Base-by-base conservation (phyloP, 2,329 filamentous ascomycete genomes). In the Thielaviopsis euricoi region DNA sequence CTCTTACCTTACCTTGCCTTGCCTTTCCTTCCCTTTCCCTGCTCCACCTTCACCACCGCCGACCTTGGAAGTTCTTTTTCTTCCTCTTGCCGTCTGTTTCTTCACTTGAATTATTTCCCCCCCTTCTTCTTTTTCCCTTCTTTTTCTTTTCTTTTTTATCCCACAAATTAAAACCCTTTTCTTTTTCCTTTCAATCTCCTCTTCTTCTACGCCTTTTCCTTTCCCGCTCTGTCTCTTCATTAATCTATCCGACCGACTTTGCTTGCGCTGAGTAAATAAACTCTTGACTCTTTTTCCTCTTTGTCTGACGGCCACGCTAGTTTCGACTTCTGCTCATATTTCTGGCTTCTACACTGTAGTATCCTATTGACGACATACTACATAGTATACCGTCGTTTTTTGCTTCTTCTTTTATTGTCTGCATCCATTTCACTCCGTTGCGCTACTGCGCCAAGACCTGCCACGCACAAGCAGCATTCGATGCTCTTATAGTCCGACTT, bases 91-190 rank as follows among this genome's bases (percentile, higher is more conserved):
- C 26, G 19, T 15, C 26, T 17, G 10, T 29, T 29, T 17, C 5
- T 22, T 23, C 37, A 13, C 25, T 22, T 17, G 23, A 15, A 13
- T 13, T 50, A 22, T 57, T 57, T 46, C 7, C 56, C 52, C 57
- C 56, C 51, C 52, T 63, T 33, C 15, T 58, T 10, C 12, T 10
- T 10, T 33, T 33, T 10, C 12, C 12, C 29, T 33, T 33, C 7
- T 33, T 33, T 10, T 10, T 33, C 29, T 33, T 33, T 33, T 33
- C 52, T 49, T 37, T 40, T 50, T 60, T 60, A 60, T 59, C 63
- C 55, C 62, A 25, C 26, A 55, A 15, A 52, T 52, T 58, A 59
- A 48, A 62, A 60, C 57, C 57, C 62, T 23, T 21, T 10, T 26
- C 22, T 23, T 57, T 49, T 52, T 49, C 21, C 33, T 51, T 37